Evolutionary conservation across 2,329 filamentous ascomycete genomes (phyloP).

Genomic region (Eurotiales sp.): DNA sequence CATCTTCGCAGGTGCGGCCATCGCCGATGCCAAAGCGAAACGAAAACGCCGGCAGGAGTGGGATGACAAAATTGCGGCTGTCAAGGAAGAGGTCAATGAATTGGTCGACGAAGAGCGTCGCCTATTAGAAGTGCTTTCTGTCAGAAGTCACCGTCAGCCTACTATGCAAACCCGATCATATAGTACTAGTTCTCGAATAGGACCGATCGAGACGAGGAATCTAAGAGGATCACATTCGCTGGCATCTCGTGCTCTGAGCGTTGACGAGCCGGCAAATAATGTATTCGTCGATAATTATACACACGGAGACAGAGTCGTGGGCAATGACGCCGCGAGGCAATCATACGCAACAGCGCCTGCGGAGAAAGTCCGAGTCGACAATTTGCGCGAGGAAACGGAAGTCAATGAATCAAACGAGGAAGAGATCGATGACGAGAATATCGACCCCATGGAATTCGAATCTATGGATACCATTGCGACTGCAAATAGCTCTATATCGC

Average conservation of each 20-base stretch:
- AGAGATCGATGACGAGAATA: neutral
- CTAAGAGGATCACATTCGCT: neutral
- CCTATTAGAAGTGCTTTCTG: slow-evolving; percentile 29
- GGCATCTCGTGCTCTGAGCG: slow-evolving; percentile 22
- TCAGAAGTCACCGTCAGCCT: neutral
- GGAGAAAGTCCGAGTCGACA: neutral
- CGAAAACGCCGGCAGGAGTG: slow-evolving; percentile 36
- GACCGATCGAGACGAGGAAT: neutral
- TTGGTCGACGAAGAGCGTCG: slow-evolving; percentile 38
- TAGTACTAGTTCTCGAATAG: neutral
- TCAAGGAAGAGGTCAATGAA: slow-evolving; percentile 39
- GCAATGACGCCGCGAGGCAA: neutral
- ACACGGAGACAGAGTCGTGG: neutral
- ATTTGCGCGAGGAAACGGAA: slow-evolving; percentile 14
- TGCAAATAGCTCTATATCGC: slow-evolving; percentile 16
- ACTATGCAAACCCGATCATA: slow-evolving; percentile 3
- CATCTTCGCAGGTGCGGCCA: slow-evolving; percentile 40
- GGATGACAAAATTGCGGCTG: slow-evolving; percentile 41
- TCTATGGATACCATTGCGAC: neutral
- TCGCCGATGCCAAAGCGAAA: slow-evolving; percentile 39
- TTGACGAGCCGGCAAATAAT: slow-evolving; percentile 4
- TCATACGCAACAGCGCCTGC: neutral
- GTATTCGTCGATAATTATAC: neutral
- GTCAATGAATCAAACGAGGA: neutral
- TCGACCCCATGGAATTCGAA: slow-evolving; percentile 8